phyloP scores from a whole-genome alignment of 306 rosid genomes.

The Cucurbita moschata region DNA sequence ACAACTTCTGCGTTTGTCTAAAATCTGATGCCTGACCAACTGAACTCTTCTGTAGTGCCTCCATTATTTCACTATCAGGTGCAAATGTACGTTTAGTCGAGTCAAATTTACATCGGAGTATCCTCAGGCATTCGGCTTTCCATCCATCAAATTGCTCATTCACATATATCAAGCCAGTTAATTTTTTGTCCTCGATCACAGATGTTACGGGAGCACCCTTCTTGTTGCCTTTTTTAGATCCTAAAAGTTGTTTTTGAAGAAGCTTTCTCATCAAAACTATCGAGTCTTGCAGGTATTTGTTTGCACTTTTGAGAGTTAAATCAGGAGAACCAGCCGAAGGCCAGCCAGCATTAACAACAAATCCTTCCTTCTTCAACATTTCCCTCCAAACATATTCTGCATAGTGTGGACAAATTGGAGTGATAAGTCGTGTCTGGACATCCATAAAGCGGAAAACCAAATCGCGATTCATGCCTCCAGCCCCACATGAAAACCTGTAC shows the following conservation, averaged over 20 bases:
- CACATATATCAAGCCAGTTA: slow-evolving; percentile 51
- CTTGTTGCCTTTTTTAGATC: slow-evolving; percentile 54
- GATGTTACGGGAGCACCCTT: slow-evolving; percentile 37
- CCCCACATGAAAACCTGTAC: slow-evolving; percentile 73
- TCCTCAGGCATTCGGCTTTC: slow-evolving; percentile 72
- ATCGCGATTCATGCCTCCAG: slow-evolving; percentile 56
- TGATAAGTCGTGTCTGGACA: slow-evolving; percentile 75
- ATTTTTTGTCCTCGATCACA: slow-evolving; percentile 27
- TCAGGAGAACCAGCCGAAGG: slow-evolving; percentile 64
- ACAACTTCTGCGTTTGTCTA: slow-evolving; percentile 50
- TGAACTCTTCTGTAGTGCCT: slow-evolving; percentile 44
- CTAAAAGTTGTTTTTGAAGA: slow-evolving; percentile 69
- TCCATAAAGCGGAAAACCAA: slow-evolving; percentile 72
- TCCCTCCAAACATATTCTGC: slow-evolving; percentile 78
- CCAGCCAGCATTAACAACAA: slow-evolving; percentile 81
- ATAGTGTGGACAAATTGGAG: slow-evolving; percentile 92
- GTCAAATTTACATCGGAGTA: slow-evolving; percentile 48
- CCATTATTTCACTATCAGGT: slow-evolving; percentile 40
- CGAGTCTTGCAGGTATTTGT: slow-evolving; percentile 74
- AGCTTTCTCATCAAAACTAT: slow-evolving; percentile 72
- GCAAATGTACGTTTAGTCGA: slow-evolving; percentile 27
- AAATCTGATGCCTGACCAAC: slow-evolving; percentile 45
- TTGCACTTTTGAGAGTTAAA: slow-evolving; percentile 57
- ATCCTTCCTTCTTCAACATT: slow-evolving; percentile 66
- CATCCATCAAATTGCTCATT: slow-evolving; percentile 73